phyloP scores from a whole-genome alignment of 2,329 filamentous ascomycete genomes.

The Paecilomyces sp. region DNA sequence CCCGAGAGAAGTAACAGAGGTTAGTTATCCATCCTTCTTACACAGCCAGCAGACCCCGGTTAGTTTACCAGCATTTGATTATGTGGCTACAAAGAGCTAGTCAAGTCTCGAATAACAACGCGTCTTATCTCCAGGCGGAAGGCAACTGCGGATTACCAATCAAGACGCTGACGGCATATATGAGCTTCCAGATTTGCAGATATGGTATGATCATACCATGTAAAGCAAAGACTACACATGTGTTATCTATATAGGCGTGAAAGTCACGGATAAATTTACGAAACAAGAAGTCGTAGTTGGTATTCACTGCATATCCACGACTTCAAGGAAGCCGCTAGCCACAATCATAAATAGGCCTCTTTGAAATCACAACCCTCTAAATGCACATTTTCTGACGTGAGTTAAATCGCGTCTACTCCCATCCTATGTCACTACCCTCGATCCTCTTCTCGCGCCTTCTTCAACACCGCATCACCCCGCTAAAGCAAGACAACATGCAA shows the following conservation, averaged over 20 bases:
- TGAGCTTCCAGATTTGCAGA: neutral
- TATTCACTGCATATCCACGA: too few species aligned
- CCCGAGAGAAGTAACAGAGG: neutral
- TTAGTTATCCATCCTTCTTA: too few species aligned
- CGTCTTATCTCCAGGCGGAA: too few species aligned
- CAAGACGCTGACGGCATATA: neutral
- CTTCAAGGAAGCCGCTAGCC: neutral
- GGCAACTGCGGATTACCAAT: neutral
- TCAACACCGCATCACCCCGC: neutral
- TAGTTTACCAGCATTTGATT: neutral
- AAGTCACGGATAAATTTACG: too few species aligned
- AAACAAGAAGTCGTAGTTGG: too few species aligned
- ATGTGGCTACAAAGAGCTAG: too few species aligned
- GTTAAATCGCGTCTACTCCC: neutral
- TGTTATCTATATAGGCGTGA: too few species aligned
- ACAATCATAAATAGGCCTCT: neutral
- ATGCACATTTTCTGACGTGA: neutral
- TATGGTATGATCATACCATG: neutral
- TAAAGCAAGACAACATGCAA: neutral
- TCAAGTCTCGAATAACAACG: too few species aligned
- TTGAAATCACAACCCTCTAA: neutral
- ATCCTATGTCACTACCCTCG: neutral
- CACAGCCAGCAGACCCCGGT: neutral
- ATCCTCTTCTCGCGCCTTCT: neutral
- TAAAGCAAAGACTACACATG: too few species aligned